A percentile compares a stretch with the other conserved stretches of the same genome.
These are phyloP conservation scores for Teratosphaeria destructans DNA, from an alignment of 2,329 filamentous ascomycete species.

Conservation along the genomic window DNA sequence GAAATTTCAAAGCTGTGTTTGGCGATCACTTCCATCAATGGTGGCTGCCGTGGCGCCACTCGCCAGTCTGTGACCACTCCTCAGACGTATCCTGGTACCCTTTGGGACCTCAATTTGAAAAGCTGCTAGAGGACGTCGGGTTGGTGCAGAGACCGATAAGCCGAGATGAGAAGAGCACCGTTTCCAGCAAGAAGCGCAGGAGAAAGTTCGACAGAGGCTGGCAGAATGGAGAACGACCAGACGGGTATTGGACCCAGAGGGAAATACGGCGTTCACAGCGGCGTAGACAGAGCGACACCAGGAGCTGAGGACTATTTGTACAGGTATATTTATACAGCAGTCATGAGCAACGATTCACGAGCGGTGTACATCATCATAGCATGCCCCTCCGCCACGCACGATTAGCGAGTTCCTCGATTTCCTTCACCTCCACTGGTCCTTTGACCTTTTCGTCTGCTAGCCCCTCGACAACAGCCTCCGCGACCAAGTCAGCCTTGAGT, in stretches of 20 bases:
- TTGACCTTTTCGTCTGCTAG: slow-evolving; percentile 61
- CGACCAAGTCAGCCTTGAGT: slow-evolving; percentile 75
- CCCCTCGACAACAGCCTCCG: slow-evolving; percentile 81
- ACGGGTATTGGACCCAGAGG: slow-evolving; percentile 22
- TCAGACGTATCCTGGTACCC: slow-evolving; percentile 23
- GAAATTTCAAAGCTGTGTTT: slow-evolving; percentile 74
- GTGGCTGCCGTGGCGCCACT: slow-evolving; percentile 65
- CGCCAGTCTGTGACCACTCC: slow-evolving; percentile 59
- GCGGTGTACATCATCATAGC: slow-evolving; percentile 44
- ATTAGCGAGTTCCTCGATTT: slow-evolving; percentile 72
- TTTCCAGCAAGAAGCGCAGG: slow-evolving; percentile 3
- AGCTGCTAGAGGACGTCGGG: slow-evolving; percentile 22
- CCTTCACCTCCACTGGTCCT: slow-evolving; percentile 65
- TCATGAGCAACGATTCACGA: neutral
- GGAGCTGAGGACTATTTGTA: neutral
- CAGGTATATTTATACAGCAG: neutral
- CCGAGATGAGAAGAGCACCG: neutral
- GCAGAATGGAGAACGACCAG: slow-evolving; percentile 26
- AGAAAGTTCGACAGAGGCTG: slow-evolving; percentile 20
- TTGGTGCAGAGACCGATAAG: slow-evolving; percentile 11
- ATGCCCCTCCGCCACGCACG: slow-evolving; percentile 84
- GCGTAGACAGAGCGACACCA: neutral
- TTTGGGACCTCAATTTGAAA: slow-evolving; percentile 25
- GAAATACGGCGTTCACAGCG: slow-evolving; percentile 14
- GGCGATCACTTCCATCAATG: slow-evolving; percentile 62